Base-by-base conservation (phyloP, 345 rosid genomes). In the Pseudoturritis turrita region DNA sequence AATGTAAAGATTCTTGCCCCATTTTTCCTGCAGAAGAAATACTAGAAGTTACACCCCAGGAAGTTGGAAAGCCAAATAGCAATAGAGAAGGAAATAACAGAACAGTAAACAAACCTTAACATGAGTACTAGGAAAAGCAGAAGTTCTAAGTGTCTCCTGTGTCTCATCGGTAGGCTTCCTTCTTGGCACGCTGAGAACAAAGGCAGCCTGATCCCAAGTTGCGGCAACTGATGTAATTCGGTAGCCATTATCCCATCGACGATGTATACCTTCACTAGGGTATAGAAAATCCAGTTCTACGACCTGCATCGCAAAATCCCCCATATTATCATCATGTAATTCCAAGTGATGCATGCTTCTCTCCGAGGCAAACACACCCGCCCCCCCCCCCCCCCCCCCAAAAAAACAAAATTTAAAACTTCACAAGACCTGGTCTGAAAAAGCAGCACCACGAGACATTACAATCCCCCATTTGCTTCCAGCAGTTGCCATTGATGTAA, bases 231-330 rank as follows among this genome's bases (percentile, higher is more conserved):
- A 88, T 35, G 99, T 95, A 62, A 95, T 91, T 63, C 99, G 88
- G 59, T 89, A 95, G 21, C 99, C 99, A 73, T 72, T 68, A 46
- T 89, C 96, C 99, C 99, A 95, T 80, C 99, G 87, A 61, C 89
- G 84, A 77, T 95, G 99, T 77, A 95, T 83, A 76, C 99, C 99
- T 83, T 95, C 99, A 79, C 99, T 91, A 14, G 99, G 99, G 76
- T 95, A 95, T 9, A 95, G 85, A 83, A 95, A 95, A 87, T 95
- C 99, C 39, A 95, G 79, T 80, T 95, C 99, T 72, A 95, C 93
- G 53, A 95, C 99, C 97, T 94, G 79, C 49, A 82, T 36, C 64
- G 44, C 43, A 54, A 45, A 14, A 13, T 7, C 0, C 0, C 12
- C 9, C 46, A 46, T 40, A 41, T 36, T 15, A 41, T 50, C 56